Evolutionary conservation across 2,329 filamentous ascomycete genomes (phyloP).

Genomic region (Hypoxylon sp.): DNA sequence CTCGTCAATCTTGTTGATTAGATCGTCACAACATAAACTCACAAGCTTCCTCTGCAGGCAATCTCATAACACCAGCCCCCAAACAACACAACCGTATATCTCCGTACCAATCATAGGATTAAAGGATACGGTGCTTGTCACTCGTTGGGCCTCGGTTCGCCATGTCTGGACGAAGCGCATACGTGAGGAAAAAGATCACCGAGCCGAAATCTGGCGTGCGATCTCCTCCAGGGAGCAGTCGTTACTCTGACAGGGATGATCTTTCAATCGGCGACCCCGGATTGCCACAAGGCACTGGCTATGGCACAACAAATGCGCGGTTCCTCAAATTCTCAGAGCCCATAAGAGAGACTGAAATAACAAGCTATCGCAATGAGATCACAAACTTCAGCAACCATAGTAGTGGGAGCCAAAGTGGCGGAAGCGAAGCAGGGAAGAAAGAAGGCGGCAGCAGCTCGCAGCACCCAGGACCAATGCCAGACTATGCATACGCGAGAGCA

Average conservation of each 20-base stretch:
- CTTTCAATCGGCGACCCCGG: slow-evolving; percentile 58
- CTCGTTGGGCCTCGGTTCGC: slow-evolving; percentile 8
- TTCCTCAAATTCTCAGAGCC: slow-evolving; percentile 64
- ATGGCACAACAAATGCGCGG: slow-evolving; percentile 61
- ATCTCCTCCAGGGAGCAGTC: slow-evolving; percentile 56
- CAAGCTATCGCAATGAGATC: slow-evolving; percentile 49
- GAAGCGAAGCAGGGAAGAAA: slow-evolving; percentile 56
- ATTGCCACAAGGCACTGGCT: slow-evolving; percentile 58
- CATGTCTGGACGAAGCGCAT: slow-evolving; percentile 72
- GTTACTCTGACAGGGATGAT: slow-evolving; percentile 58
- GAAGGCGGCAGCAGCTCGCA: slow-evolving; percentile 47
- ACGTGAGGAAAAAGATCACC: slow-evolving; percentile 71
- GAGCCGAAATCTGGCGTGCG: slow-evolving; percentile 61
- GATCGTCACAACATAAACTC: slow-evolving; percentile 5
- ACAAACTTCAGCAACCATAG: slow-evolving; percentile 50
- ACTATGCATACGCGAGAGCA: slow-evolving; percentile 61
- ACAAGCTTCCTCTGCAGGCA: not conserved
- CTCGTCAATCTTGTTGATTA: slow-evolving; percentile 7
- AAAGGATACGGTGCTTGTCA: not conserved
- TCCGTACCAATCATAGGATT: not conserved
- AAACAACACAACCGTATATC: not conserved
- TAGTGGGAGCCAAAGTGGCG: slow-evolving; percentile 58
- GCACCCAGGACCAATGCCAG: slow-evolving; percentile 56
- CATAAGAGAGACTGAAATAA: slow-evolving; percentile 54
- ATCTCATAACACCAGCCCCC: not conserved